Evolutionary conservation across 441 rosid species (phyloP), one percentile per base, ranked within the genome.

Genomic region (Pelargonium cotyledonis): DNA sequence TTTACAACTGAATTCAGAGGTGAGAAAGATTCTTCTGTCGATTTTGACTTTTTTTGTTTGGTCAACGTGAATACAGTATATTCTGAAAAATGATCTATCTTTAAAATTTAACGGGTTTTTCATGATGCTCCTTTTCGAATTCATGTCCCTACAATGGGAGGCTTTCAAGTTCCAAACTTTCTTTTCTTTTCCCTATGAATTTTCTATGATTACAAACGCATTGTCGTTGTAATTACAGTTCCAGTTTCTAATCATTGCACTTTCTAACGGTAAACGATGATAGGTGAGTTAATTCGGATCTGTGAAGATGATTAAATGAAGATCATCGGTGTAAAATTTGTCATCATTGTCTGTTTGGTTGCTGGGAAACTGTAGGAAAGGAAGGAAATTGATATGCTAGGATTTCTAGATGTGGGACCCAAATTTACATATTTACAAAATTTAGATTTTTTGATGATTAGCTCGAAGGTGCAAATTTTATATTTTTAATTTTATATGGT

Each of bases 151-250:
- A 18, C 23, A 8, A 16, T 18, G 61, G 61, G 61, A 7, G 8
- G 61, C 61, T 55, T 55, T 55, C 21, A 55, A 55, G 61, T 55
- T 55, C 61, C 61, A 21, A 55, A 21, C 61, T 55, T 55, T 55
- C 9, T 1, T 21, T 55, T 18, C 23, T 55, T 55, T 53, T 55
- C 18, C 23, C 8, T 55, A 21, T 55, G 61, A 55, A 55, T 55
- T 55, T 55, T 55, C 26, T 55, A 8, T 55, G 19, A 55, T 16
- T n/a, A 26, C 23, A 55, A 55, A 15, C 10, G 23, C 23, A 18
- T 55, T 18, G 6, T 55, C 18, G 61, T 55, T 53, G 61, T 55
- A 21, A 55, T 16, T 16, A 5, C 23, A 15, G 61, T 55, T 55
- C 23, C 4, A 15, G 18, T 55, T 6, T 55, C 16, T 5, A 55